Evolutionary conservation across 2,329 filamentous ascomycete species (phyloP).

Genomic region (Sporothrix brunneoviolacea): DNA sequence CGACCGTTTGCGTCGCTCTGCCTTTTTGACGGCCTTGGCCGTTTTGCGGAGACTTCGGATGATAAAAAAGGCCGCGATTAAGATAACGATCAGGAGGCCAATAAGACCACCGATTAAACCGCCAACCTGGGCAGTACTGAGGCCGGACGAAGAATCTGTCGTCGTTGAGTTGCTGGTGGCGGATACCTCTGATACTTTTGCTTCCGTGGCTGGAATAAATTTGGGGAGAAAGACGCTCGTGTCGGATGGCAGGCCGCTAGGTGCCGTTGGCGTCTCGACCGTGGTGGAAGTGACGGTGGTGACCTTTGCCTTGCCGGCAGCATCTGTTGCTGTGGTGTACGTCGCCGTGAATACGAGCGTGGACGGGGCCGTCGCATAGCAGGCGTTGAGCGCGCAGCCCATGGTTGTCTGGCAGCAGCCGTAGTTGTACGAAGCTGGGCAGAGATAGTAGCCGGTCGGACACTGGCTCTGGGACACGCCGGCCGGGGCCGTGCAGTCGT

Average conservation of each 20-base stretch:
- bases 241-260: slow-evolving; percentile 24
- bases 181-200: slow-evolving; percentile 33
- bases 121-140: slow-evolving; percentile 38
- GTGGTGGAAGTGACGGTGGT: slow-evolving; percentile 34
- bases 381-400: slow-evolving; percentile 40
- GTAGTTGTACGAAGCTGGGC: slow-evolving; percentile 42
- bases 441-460: slow-evolving; percentile 38
- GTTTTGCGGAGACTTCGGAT: slow-evolving; percentile 44
- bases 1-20: slow-evolving; percentile 25
- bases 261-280: slow-evolving; percentile 32
- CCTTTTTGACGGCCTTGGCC: slow-evolving; percentile 30
- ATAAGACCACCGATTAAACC: slow-evolving; percentile 49
- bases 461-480: slow-evolving; percentile 38
- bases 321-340: slow-evolving; percentile 39
- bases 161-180: slow-evolving; percentile 16
- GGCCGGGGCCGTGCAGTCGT: slow-evolving; percentile 37
- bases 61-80: slow-evolving; percentile 42
- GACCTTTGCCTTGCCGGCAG: slow-evolving; percentile 28
- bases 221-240: slow-evolving; percentile 31
- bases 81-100: slow-evolving; percentile 39
- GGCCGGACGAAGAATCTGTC: slow-evolving; percentile 19
- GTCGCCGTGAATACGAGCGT: slow-evolving; percentile 39
- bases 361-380: slow-evolving; percentile 41
- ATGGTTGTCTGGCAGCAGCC: slow-evolving; percentile 48
- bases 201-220: slow-evolving; percentile 36